Evolutionary conservation across 345 rosid species (phyloP).

Genomic region (Crucihimalaya himalaica): DNA sequence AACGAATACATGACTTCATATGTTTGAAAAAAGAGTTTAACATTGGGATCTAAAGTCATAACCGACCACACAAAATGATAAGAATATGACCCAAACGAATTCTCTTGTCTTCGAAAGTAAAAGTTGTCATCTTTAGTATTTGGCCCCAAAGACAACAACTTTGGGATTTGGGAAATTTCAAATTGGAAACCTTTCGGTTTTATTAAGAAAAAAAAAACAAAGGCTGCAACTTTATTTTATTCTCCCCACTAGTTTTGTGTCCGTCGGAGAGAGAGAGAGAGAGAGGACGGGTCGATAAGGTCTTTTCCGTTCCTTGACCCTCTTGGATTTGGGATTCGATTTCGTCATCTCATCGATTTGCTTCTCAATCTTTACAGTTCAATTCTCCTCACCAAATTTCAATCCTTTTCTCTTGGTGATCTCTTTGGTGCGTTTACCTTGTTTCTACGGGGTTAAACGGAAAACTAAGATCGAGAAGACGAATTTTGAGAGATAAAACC

Average conservation of each 20-base stretch:
- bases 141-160: constrained; percentile 11
- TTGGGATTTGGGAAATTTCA: neutral
- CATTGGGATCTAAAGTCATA: neutral
- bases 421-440: neutral
- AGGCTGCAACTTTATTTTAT: constrained; percentile 7
- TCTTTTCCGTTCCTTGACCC: constrained; percentile 8
- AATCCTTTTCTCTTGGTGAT: neutral
- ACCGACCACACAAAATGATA: constrained; percentile 24
- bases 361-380: constrained; percentile 1
- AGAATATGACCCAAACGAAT: neutral
- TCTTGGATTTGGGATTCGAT: constrained; percentile 30
- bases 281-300: constrained; percentile 19
- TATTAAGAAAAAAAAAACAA: neutral
- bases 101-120: neutral
- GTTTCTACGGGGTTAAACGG: neutral
- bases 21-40: neutral
- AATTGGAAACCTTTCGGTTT: constrained; percentile 13
- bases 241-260: constrained; percentile 8
- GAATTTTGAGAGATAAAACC: neutral
- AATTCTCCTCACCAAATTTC: neutral
- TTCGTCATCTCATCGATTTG: constrained; percentile 22
- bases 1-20: neutral
- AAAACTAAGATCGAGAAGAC: neutral
- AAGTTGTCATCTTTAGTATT: constrained; percentile 7
- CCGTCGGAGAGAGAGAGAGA: constrained; percentile 13